Conservation (phyloP, 495 filamentous ascomycete genomes). For the Neurospora sp. region DNA sequence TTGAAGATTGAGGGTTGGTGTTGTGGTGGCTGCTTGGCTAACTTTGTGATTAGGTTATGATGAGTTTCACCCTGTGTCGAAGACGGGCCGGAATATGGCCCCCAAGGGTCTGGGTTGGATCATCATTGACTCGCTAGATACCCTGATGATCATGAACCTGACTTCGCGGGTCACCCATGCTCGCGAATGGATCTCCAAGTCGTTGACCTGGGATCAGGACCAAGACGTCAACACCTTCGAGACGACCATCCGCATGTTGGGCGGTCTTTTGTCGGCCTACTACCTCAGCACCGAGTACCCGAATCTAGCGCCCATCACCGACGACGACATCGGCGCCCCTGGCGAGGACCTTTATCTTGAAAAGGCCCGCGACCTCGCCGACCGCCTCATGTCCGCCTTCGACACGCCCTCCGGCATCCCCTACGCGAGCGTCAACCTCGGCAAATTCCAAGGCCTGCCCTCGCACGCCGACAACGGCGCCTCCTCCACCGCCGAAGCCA, state of each 20-base stretch:
- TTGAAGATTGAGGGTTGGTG: not conserved
- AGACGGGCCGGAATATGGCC: constrained; percentile 73
- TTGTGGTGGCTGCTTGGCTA: constrained; percentile 1
- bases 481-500: constrained; percentile 87
- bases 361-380: constrained; percentile 86
- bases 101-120: constrained; percentile 88
- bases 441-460: constrained; percentile 56
- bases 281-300: constrained; percentile 74
- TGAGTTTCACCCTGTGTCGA: constrained; percentile 72
- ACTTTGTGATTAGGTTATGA: constrained; percentile 54
- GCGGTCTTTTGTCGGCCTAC: constrained; percentile 87
- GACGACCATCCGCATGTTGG: constrained; percentile 96
- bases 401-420: constrained; percentile 79
- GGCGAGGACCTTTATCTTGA: constrained; percentile 91
- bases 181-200: constrained; percentile 79
- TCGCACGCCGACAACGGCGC: constrained; percentile 84
- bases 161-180: constrained; percentile 78
- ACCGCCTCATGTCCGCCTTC: constrained; percentile 78
- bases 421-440: constrained; percentile 82
- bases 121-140: constrained; percentile 92
- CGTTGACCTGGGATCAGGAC: constrained; percentile 76
- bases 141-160: constrained; percentile 96
- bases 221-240: constrained; percentile 98
- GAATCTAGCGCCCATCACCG: constrained; percentile 50
- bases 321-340: constrained; percentile 54